Conservation (phyloP, 1,284 basidiomycete species). For the Rhodotorula sp. region DNA sequence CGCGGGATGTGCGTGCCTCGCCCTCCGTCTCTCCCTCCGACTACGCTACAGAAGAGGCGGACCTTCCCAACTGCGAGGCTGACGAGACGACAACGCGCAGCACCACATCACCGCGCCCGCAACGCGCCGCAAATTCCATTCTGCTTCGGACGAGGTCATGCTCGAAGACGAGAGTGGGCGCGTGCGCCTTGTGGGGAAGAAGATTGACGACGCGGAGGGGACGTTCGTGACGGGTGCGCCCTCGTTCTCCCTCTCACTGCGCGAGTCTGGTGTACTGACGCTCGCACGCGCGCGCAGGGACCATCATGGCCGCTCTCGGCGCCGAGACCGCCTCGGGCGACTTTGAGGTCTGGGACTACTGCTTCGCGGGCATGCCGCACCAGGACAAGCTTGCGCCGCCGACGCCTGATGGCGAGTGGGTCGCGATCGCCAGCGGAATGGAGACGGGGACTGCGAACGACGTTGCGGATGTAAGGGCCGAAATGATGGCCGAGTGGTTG, state of each 20-base stretch:
- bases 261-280: not conserved
- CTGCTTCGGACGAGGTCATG: slow-evolving; percentile 76
- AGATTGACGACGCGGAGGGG: slow-evolving; percentile 53
- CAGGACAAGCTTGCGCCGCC: slow-evolving; percentile 52
- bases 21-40: not conserved
- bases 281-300: slow-evolving; percentile 53
- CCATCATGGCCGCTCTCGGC: slow-evolving; percentile 86
- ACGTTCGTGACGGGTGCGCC: slow-evolving; percentile 70
- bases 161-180: slow-evolving; percentile 95
- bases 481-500: slow-evolving; percentile 84
- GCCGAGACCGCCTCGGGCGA: slow-evolving; percentile 85
- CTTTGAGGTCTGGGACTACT: slow-evolving; percentile 91
- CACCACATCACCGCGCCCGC: slow-evolving; percentile 85
- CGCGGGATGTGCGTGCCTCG: slow-evolving; percentile 73
- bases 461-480: slow-evolving; percentile 68
- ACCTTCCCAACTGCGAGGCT: not conserved
- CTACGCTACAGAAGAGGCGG: no score
- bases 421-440: slow-evolving; percentile 82
- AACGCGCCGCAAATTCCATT: slow-evolving; percentile 71
- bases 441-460: slow-evolving; percentile 62
- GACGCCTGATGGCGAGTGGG: slow-evolving; percentile 63
- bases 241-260: not conserved
- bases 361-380: slow-evolving; percentile 77
- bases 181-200: slow-evolving; percentile 78
- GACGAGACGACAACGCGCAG: slow-evolving; percentile 54